Evolutionary conservation across 768 basidiomycete species (phyloP), one percentile per base, ranked within the genome.

Genomic region (Boletus sensibilis): DNA sequence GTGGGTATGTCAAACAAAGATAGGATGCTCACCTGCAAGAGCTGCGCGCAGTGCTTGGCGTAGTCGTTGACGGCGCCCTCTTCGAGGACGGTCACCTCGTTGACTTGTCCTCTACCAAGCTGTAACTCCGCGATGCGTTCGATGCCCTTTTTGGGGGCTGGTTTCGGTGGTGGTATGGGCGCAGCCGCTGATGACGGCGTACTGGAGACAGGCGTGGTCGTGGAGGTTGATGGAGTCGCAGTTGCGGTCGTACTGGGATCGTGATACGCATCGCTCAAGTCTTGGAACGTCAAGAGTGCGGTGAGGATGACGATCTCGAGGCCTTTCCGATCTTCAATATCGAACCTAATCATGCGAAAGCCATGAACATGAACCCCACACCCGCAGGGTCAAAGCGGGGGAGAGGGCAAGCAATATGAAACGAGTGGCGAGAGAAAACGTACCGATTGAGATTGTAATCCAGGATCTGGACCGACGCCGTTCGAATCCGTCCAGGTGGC

Each of bases 381-480:
- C 10, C 29, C 45, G 7, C 4, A 18, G 31, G 13, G 31, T 31
- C 20, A 57, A 35, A 42, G n/a, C 27, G 35, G 42, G 29, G 5
- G 14, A 21, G 34, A 23, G 2, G 5, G 42, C 13, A 6, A 21
- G 39, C 8, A 14, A 7, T 9, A 20, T 7, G 43, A 42, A 34
- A 53, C 39, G 31, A 38, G 23, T n/a, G n/a, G n/a, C n/a, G 42
- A 4, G 25, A 34, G 7, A 37, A 42, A 34, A 25, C 48, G 45
- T 57, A 86, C 90, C 91, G 75, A 63, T 92, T 84, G 37, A 94
- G 76, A 63, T 94, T 94, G 61, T 93, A 94, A 69, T 94, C 91
- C 5, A 94, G 75, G 25, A 94, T 82, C 64, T 94, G 92, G 29
- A 92, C 76, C 3, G 84, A 78, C 0, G 80, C 70, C 13, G 86